phyloP scores from a whole-genome alignment of 2,329 filamentous ascomycete genomes.

The Claviceps sp. region DNA sequence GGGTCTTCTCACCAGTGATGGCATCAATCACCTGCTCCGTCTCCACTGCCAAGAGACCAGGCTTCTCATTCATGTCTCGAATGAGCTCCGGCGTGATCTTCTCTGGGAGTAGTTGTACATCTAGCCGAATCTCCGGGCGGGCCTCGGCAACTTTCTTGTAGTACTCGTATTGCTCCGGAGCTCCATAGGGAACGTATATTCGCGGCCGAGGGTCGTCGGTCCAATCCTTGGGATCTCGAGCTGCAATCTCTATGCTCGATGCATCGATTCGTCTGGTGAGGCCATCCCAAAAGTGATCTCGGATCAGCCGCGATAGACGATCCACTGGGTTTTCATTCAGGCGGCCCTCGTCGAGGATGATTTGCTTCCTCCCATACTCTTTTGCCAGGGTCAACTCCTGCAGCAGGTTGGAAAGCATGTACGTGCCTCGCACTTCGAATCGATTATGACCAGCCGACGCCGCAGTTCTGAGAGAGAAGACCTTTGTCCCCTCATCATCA shows the following conservation, averaged over 20 bases:
- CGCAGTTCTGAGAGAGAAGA: slow-evolving; percentile 71
- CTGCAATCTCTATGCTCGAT: slow-evolving; percentile 73
- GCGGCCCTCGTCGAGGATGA: slow-evolving; percentile 80
- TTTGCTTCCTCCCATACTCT: slow-evolving; percentile 77
- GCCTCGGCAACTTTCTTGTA: slow-evolving; percentile 69
- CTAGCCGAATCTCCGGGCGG: slow-evolving; percentile 70
- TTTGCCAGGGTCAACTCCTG: slow-evolving; percentile 90
- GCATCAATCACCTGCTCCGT: slow-evolving; percentile 66
- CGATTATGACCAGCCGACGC: slow-evolving; percentile 75
- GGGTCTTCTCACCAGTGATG: slow-evolving; percentile 48
- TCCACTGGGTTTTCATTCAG: slow-evolving; percentile 93
- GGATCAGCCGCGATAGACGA: slow-evolving; percentile 73
- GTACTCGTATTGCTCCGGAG: slow-evolving; percentile 79
- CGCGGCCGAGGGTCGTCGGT: slow-evolving; percentile 77
- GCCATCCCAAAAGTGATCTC: slow-evolving; percentile 83
- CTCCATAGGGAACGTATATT: slow-evolving; percentile 78
- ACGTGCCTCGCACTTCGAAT: slow-evolving; percentile 87
- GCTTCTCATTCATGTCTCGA: slow-evolving; percentile 70
- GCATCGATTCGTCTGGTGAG: slow-evolving; percentile 84
- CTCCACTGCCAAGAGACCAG: slow-evolving; percentile 77
- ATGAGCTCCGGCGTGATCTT: slow-evolving; percentile 72
- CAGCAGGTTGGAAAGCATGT: slow-evolving; percentile 91
- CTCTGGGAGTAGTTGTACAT: slow-evolving; percentile 68
- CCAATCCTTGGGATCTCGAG: slow-evolving; percentile 89
- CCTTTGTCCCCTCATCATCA: slow-evolving; percentile 87